Conservation (phyloP, 768 basidiomycete genomes). For the Rossbeevera mucosa region DNA sequence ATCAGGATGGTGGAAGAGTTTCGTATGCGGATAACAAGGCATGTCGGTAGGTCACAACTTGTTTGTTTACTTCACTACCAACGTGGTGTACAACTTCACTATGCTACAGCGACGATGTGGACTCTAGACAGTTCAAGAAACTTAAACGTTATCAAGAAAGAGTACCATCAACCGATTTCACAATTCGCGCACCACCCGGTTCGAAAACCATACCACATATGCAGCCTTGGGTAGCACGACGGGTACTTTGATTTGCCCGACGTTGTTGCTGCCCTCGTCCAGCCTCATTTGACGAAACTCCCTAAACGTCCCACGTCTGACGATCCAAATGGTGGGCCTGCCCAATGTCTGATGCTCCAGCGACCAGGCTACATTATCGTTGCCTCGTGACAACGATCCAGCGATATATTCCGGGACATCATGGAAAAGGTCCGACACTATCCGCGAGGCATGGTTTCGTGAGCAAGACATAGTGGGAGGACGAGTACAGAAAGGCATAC, state of each 20-base stretch:
- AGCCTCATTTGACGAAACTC: neutral
- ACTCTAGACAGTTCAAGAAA: no score
- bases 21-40: conserved; percentile 47
- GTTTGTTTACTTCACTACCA: neutral
- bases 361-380: neutral
- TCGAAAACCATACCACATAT: neutral
- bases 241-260: neutral
- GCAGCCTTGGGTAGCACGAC: neutral
- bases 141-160: neutral
- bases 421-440: neutral
- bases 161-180: neutral
- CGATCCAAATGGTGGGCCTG: neutral
- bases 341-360: neutral
- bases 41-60: conserved; percentile 19
- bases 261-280: neutral
- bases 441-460: neutral
- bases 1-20: conserved; percentile 37
- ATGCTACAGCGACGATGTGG: neutral
- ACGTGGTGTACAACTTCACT: neutral
- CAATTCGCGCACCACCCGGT: neutral
- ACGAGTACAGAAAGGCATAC: neutral
- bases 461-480: neutral
- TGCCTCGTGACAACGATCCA: neutral
- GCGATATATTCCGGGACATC: neutral
- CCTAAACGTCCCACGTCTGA: neutral